Percentiles rank a stretch among this genome's conserved stretches.
Conservation (phyloP, 2,329 filamentous ascomycete genomes). For the Raffaelea arxii region DNA sequence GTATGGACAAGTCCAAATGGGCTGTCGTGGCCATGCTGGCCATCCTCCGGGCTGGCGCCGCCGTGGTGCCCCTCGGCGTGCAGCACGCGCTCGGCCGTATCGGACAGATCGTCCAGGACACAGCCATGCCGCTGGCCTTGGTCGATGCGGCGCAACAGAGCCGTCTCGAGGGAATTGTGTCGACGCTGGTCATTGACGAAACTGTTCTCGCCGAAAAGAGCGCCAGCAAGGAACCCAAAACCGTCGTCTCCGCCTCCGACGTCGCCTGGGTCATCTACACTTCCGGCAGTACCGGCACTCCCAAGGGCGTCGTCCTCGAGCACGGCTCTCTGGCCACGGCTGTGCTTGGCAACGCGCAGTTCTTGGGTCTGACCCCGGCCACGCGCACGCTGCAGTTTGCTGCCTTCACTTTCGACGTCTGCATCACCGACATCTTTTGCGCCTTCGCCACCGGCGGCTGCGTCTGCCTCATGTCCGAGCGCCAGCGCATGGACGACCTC, state of each 20-base stretch:
- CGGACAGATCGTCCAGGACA: not conserved
- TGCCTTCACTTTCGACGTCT: conserved; percentile 46
- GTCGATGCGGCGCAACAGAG: not conserved
- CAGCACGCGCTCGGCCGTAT: conserved; percentile 33
- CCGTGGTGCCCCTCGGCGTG: conserved; percentile 49
- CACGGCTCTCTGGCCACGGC: conserved; percentile 47
- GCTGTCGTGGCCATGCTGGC: conserved; percentile 42
- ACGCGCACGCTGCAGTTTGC: conserved; percentile 43
- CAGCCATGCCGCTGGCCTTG: not conserved
- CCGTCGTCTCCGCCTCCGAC: conserved; percentile 21
- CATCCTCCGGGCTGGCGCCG: conserved; percentile 45
- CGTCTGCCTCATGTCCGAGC: conserved; percentile 39
- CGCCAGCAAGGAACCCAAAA: not conserved
- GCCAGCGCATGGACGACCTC: not conserved
- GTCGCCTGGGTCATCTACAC: conserved; percentile 44
- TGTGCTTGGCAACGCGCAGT: conserved; percentile 22
- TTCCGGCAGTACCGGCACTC: conserved; percentile 47
- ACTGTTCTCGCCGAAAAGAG: not conserved
- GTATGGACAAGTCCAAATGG: not conserved
- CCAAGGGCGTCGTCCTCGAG: conserved; percentile 49
- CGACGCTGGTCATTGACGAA: conserved; percentile 7
- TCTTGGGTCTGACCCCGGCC: conserved; percentile 39
- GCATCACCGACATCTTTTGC: conserved; percentile 43
- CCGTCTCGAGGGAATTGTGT: too few species aligned
- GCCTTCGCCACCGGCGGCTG: conserved; percentile 47